Evolutionary conservation across 257 asterid species (phyloP).

Genomic region (Solanum lignicaule): DNA sequence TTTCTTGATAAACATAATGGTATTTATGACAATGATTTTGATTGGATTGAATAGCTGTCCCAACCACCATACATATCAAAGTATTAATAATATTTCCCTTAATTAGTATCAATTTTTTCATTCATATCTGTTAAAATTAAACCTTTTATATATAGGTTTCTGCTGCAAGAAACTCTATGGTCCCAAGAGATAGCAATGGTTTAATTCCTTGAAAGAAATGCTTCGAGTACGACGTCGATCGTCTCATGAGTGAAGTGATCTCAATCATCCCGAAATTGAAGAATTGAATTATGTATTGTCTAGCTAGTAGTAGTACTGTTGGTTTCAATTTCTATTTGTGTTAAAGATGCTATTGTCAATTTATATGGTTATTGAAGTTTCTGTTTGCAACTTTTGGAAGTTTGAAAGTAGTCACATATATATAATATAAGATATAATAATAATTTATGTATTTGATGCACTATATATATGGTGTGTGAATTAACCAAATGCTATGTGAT

Average conservation of each 20-base stretch:
- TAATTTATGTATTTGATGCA: neutral
- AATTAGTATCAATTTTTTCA: neutral
- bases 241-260: neutral
- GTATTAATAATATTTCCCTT: neutral
- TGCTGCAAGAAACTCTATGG: constrained; percentile 24
- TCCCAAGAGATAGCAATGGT: constrained; percentile 23
- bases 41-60: neutral
- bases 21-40: neutral
- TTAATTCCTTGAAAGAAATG: constrained; percentile 17
- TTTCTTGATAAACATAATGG: neutral
- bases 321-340: neutral
- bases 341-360: constrained; percentile 1
- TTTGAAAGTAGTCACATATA: neutral
- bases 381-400: neutral
- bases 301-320: neutral
- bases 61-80: neutral
- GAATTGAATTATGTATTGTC: neutral
- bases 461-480: neutral
- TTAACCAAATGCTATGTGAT: neutral
- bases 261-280: neutral
- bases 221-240: neutral
- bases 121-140: neutral
- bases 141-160: neutral
- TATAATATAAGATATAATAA: too few relatives aligned
- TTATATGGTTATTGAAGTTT: neutral